These are phyloP conservation scores for Starmerella vitae DNA, from an alignment of 805 yeast genomes.

Conservation along the genomic window DNA sequence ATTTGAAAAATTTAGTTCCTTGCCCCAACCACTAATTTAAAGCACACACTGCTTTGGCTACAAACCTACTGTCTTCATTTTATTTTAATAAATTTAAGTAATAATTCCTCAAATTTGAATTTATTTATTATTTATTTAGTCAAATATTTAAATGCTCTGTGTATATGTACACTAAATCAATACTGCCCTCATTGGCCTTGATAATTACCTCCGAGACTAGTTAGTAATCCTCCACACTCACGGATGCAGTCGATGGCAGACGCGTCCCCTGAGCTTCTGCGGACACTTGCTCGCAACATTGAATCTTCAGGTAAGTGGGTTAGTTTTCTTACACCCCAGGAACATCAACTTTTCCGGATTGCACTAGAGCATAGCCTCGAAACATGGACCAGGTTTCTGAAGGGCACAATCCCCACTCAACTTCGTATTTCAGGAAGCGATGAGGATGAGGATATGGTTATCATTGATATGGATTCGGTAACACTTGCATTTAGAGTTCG, in stretches of 20 bases:
- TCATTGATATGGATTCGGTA: conserved; percentile 24
- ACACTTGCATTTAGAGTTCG: conserved; percentile 29
- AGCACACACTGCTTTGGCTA: no score
- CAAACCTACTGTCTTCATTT: no score
- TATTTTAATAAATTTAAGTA: no score
- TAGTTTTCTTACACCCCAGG: conserved; percentile 28
- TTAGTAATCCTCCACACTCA: background rate
- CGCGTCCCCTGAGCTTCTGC: conserved; percentile 18
- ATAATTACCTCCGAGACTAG: no score
- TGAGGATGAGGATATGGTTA: conserved; percentile 2
- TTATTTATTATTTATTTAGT: no score
- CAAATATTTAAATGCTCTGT: no score
- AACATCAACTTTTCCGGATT: conserved; percentile 27
- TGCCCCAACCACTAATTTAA: no score
- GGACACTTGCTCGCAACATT: conserved; percentile 14
- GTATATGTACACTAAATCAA: no score
- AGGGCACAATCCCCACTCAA: conserved; percentile 23
- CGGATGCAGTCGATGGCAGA: conserved; percentile 15
- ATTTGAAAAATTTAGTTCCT: conserved; percentile 15
- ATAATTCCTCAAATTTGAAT: no score
- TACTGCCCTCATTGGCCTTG: no score
- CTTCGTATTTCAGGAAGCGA: conserved; percentile 14
- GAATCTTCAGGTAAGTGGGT: conserved; percentile 15
- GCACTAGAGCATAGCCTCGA: conserved; percentile 25
- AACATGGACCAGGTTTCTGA: conserved; percentile 26